A percentile compares a stretch with the other conserved stretches of the same genome.
Evolutionary conservation across 257 asterid genomes (phyloP).

Genomic region (Thymus quinquecostatus): DNA sequence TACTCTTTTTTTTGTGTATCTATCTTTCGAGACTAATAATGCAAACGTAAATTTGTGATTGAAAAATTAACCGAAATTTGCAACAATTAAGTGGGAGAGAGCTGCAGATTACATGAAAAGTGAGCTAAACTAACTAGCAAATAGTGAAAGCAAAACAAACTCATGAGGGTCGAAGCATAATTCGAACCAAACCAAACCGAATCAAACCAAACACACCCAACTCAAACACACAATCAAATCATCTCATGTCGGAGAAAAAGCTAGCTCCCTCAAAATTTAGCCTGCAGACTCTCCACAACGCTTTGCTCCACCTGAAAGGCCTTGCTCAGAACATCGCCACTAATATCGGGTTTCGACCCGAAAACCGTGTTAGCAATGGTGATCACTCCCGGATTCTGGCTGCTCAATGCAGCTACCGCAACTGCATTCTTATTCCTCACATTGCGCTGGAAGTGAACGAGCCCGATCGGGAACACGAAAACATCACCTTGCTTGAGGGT

Average conservation of each 20-base stretch:
- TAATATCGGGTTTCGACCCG: conserved; percentile 38
- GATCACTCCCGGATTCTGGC: conserved; percentile 41
- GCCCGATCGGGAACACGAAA: conserved; percentile 34
- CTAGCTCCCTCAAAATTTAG: conserved; percentile 30
- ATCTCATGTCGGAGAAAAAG: background rate
- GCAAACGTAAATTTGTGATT: background rate
- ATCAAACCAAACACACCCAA: background rate
- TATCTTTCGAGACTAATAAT: background rate
- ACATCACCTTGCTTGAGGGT: conserved; percentile 42
- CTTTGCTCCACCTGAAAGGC: conserved; percentile 44
- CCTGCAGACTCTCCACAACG: conserved; percentile 33
- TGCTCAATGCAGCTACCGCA: conserved; percentile 30
- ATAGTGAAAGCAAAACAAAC: background rate
- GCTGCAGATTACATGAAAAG: background rate
- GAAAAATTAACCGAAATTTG: too few species aligned
- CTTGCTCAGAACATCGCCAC: conserved; percentile 34
- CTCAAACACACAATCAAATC: background rate
- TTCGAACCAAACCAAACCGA: background rate
- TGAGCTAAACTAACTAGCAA: background rate
- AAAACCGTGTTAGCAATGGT: conserved; percentile 35
- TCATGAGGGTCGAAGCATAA: background rate
- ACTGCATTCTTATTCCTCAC: conserved; percentile 12
- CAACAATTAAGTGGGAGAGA: background rate
- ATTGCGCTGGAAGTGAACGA: conserved; percentile 29
- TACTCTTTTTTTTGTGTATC: too few species aligned